These are phyloP conservation scores for Plicaturopsis crispa DNA, from an alignment of 768 basidiomycete species.

Conservation along the genomic window DNA sequence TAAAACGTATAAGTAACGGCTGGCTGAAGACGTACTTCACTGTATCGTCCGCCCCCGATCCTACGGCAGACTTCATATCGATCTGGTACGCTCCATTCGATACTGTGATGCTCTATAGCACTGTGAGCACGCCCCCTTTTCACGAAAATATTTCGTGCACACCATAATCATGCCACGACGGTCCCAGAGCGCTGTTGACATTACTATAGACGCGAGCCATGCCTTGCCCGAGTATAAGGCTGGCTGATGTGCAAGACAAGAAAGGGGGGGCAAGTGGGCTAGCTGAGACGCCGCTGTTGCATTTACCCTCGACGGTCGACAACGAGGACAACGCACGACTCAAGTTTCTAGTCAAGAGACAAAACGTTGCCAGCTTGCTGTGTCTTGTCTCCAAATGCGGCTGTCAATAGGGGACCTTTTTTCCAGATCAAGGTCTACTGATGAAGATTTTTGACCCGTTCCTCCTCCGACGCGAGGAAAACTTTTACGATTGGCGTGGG, in stretches of 20 bases:
- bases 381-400: no score
- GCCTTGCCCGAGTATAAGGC: slow-evolving; percentile 9
- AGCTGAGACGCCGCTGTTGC: slow-evolving; percentile 1
- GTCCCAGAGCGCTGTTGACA: slow-evolving; percentile 50
- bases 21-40: slow-evolving; percentile 34
- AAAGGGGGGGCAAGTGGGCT: slow-evolving; percentile 15
- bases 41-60: slow-evolving; percentile 61
- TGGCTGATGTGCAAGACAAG: slow-evolving; percentile 10
- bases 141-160: no score
- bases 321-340: no score
- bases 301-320: no score
- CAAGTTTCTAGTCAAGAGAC: no score
- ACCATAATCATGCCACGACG: slow-evolving; percentile 62
- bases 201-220: slow-evolving; percentile 49
- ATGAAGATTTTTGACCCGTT: no score
- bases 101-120: slow-evolving; percentile 47
- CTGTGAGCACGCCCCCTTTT: no score
- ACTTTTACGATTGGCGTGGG: no score
- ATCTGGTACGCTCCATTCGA: slow-evolving; percentile 61
- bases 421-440: no score
- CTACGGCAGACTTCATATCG: slow-evolving; percentile 60
- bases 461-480: no score
- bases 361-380: no score
- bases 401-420: no score
- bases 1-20: not conserved